Base-by-base conservation (phyloP, 208 protist genomes). In the Jaenimonas drosophilae region DNA sequence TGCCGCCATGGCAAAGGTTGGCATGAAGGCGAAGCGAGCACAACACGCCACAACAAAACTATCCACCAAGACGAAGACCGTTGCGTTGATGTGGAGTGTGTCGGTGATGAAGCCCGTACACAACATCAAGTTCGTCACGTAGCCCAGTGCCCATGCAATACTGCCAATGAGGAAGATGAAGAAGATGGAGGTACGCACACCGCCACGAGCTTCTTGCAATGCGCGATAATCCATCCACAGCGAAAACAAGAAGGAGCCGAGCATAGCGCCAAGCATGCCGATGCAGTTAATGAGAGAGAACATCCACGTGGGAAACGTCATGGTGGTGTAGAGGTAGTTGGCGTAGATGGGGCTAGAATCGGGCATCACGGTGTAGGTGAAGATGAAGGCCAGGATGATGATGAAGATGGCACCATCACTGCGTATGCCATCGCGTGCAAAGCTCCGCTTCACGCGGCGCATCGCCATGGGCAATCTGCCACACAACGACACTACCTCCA, bases 11-110 rank as follows among this genome's bases (percentile, higher is more conserved):
- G 48, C 48, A 9, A 78, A 30, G 23, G 64, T 67, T 17, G 70
- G 70, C 64, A 78, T 70, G 32, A 74, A 74, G 21, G 70, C 70
- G 27, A 78, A 70, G 41, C 70, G 70, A 14, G 50, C 49, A 29
- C 68, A 70, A n/a, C 64, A 23, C 12, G 51, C 56, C 16, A 63
- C 52, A 25, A 70, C 54, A 24, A 78, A 72, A 44, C 36, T 67
- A 57, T 70, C 64, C n/a, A 71, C 51, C 0, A 56, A 45, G 14
- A 72, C 43, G 57, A 66, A 77, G n/a, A 63, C 26, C 1, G 12
- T 20, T 3, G 59, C 46, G 0, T 48, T 6, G 5, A 77, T 44
- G 54, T 49, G 33, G 23, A 76, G 46, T 4, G 46, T 56, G 0
- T 57, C 47, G 0, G 58, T 63, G 0, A 62, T 29, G 20, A 73